Evolutionary conservation across 805 yeast genomes (phyloP), one percentile per base, ranked within the genome.

Genomic region (Metschnikowia colocasiae): DNA sequence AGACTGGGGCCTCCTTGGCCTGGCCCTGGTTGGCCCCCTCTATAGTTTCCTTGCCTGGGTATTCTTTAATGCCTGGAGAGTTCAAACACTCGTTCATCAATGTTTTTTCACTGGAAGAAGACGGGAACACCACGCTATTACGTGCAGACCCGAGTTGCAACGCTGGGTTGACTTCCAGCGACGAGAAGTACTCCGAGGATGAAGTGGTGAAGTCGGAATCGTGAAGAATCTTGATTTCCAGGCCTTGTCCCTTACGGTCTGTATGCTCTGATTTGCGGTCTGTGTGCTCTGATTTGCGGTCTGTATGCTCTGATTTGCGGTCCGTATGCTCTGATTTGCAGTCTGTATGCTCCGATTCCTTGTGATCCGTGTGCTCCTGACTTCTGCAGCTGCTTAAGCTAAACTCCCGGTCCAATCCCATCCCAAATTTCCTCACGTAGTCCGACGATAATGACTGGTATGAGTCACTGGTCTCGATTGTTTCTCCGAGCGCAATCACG

Each of bases 121-220:
- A 46, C 16, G 49, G 20, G 16, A 50, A 16, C 3, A 36, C 23
- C 12, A 19, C 27, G 19, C 16, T 33, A 38, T 18, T 27, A 29
- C 20, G 40, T 46, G 4, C 29, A 29, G 27, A 20, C 46, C 48
- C 48, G 33, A 52, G 46, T 10, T 58, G 59, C 18, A 50, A 35
- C 10, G 50, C 46, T n/a, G 37, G 37, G n/a, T 42, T 53, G 48
- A 59, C 61, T 35, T 67, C 71, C 20, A 62, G 62, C 4, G 67
- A 62, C 15, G 71, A 64, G 46, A 50, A 67, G 49, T 58, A 66
- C 51, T 68, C 73, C 2, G 66, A 69, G 16, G 65, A 71, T 10
- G 69, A 58, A 23, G 61, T 61, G 19, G 57, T 50, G 8, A 46
- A 20, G 27, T 44, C 40, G 19, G 42, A 41, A 7, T 20, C 46